Evolutionary conservation across 768 basidiomycete genomes (phyloP).

Genomic region (Lenzites betulinus): DNA sequence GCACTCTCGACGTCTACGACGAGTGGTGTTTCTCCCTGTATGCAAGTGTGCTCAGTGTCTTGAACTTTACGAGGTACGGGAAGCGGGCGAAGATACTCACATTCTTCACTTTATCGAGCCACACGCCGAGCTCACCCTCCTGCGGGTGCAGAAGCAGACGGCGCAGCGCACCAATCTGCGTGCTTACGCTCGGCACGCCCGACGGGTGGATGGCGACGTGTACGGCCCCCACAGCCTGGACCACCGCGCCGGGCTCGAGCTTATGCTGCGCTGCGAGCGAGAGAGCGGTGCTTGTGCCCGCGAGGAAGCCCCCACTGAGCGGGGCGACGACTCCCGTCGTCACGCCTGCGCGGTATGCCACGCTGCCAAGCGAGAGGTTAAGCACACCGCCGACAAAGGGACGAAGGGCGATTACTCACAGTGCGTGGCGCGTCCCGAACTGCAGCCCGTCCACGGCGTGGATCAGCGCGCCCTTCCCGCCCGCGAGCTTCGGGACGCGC

Average conservation of each 20-base stretch:
- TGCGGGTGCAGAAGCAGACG: no score
- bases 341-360: constrained; percentile 76
- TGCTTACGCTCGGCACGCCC: constrained; percentile 56
- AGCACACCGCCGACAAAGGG: no score
- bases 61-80: no score
- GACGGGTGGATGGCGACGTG: constrained; percentile 60
- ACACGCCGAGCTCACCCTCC: no score
- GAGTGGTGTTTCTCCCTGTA: constrained; percentile 60
- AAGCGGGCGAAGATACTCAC: constrained; percentile 30
- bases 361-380: constrained; percentile 37
- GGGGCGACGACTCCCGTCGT: constrained; percentile 70
- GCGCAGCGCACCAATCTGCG: constrained; percentile 65
- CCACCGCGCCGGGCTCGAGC: constrained; percentile 62
- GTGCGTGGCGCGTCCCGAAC: constrained; percentile 61
- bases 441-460: constrained; percentile 74
- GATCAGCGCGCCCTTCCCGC: constrained; percentile 41
- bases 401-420: no score
- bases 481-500: constrained; percentile 38
- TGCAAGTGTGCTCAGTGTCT: no score
- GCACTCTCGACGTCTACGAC: constrained; percentile 67
- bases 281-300: constrained; percentile 65
- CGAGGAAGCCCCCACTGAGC: constrained; percentile 51
- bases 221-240: constrained; percentile 64
- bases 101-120: no score
- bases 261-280: constrained; percentile 58